Evolutionary conservation across 192 early-diverging fungal genomes (phyloP).

Genomic region (Coemansia reversa): DNA sequence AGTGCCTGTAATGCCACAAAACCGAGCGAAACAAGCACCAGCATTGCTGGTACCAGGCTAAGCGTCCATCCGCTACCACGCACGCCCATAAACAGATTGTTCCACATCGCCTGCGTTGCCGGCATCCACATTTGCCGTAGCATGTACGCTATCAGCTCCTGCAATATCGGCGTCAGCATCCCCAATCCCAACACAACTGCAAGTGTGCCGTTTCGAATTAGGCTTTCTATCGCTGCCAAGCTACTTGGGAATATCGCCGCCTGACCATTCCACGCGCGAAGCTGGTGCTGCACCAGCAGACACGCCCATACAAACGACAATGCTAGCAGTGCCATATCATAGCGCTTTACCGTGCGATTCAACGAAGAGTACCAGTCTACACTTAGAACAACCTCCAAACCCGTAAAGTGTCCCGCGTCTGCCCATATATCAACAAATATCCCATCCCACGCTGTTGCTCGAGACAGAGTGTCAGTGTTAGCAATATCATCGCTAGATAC

Average conservation of each 20-base stretch:
- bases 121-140: constrained; percentile 23
- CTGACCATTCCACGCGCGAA: constrained; percentile 33
- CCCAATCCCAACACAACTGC: constrained; percentile 14
- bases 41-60: constrained; percentile 22
- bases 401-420: constrained; percentile 26
- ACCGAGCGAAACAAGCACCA: constrained; percentile 42
- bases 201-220: constrained; percentile 44
- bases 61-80: constrained; percentile 33
- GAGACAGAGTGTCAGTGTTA: background rate
- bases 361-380: constrained; percentile 72
- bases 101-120: constrained; percentile 25
- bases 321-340: constrained; percentile 67
- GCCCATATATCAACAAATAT: constrained; percentile 44
- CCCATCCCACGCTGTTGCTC: constrained; percentile 32
- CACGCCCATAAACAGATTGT: constrained; percentile 52
- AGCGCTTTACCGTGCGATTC: constrained; percentile 67
- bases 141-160: constrained; percentile 18
- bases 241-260: constrained; percentile 25
- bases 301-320: constrained; percentile 66
- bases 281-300: constrained; percentile 53
- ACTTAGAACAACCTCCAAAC: constrained; percentile 45
- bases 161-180: constrained; percentile 26
- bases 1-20: constrained; percentile 36
- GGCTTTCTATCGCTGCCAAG: constrained; percentile 36
- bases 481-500: background rate